These are phyloP conservation scores for Penicillium flavigenum DNA, from an alignment of 495 filamentous ascomycete genomes.

Conservation along the genomic window DNA sequence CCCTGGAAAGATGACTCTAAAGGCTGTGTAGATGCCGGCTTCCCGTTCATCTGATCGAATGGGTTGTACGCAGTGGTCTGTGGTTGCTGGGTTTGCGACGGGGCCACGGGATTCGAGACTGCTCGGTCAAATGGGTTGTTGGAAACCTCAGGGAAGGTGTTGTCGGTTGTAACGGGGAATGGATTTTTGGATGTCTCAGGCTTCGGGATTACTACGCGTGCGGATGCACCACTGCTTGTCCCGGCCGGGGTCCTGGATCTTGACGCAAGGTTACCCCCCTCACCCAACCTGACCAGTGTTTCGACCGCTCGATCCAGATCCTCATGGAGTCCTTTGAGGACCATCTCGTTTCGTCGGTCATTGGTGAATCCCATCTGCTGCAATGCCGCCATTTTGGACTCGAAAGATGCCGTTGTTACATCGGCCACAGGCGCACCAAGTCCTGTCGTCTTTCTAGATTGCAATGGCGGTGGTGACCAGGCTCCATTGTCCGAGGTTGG, in stretches of 20 bases:
- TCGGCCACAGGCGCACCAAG: slow-evolving; percentile 66
- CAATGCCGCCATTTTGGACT: slow-evolving; percentile 70
- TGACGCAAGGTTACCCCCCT: slow-evolving; percentile 51
- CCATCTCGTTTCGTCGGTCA: slow-evolving; percentile 72
- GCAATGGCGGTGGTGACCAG: slow-evolving; percentile 37
- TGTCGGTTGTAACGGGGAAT: slow-evolving; percentile 1
- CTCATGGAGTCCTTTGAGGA: slow-evolving; percentile 76
- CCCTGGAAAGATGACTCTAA: slow-evolving; percentile 70
- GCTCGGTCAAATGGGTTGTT: slow-evolving; percentile 53
- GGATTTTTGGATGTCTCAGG: slow-evolving; percentile 27
- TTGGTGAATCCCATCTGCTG: slow-evolving; percentile 92
- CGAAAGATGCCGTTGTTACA: slow-evolving; percentile 57
- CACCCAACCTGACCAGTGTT: slow-evolving; percentile 75
- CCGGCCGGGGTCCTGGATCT: slow-evolving; percentile 39
- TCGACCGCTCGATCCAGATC: slow-evolving; percentile 84
- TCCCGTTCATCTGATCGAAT: slow-evolving; percentile 55
- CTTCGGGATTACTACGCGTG: slow-evolving; percentile 13
- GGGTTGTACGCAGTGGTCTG: slow-evolving; percentile 56
- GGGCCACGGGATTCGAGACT: slow-evolving; percentile 37
- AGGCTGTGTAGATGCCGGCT: slow-evolving; percentile 52
- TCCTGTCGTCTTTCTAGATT: slow-evolving; percentile 56
- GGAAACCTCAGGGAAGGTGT: slow-evolving; percentile 10
- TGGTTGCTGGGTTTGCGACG: slow-evolving; percentile 17
- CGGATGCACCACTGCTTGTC: slow-evolving; percentile 25
- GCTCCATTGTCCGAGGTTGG: slow-evolving; percentile 26